A percentile compares a stretch with the other conserved stretches of the same genome.
These are phyloP conservation scores for Coemansia sp. DNA, from an alignment of 192 early-diverging fungal genomes.

Conservation along the genomic window DNA sequence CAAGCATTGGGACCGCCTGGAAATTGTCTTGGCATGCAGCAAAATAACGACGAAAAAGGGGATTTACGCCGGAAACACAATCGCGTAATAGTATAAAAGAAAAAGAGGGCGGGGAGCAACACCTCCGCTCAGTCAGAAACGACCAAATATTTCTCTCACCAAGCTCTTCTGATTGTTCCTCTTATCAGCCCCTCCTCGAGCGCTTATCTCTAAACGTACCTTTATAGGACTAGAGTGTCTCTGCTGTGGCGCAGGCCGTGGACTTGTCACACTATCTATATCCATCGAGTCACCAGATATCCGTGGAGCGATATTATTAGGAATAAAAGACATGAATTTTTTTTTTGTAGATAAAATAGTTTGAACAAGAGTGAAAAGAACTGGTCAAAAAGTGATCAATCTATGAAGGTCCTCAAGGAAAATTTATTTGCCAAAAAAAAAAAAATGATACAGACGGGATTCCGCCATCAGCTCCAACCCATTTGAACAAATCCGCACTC, in stretches of 20 bases:
- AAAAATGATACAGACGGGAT: neutral
- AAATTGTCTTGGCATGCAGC: conserved; percentile 11
- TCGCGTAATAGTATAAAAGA: neutral
- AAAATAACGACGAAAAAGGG: neutral
- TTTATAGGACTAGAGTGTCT: neutral
- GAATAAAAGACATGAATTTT: neutral
- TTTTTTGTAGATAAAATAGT: neutral
- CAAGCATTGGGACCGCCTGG: conserved; percentile 1
- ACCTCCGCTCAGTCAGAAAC: neutral
- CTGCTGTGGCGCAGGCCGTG: neutral
- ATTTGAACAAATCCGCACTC: neutral
- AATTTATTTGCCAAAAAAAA: neutral
- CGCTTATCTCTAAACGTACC: neutral
- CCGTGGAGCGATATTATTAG: neutral
- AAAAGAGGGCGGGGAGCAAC: neutral
- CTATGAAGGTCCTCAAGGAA: neutral
- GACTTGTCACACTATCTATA: neutral
- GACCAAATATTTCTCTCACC: neutral
- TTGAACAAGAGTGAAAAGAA: neutral
- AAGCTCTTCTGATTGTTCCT: no score
- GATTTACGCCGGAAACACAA: neutral
- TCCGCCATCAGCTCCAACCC: neutral
- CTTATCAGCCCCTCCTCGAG: neutral
- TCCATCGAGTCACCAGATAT: neutral
- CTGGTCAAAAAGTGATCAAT: neutral